phyloP scores from a whole-genome alignment of 768 basidiomycete species.

The Trametes elegans region DNA sequence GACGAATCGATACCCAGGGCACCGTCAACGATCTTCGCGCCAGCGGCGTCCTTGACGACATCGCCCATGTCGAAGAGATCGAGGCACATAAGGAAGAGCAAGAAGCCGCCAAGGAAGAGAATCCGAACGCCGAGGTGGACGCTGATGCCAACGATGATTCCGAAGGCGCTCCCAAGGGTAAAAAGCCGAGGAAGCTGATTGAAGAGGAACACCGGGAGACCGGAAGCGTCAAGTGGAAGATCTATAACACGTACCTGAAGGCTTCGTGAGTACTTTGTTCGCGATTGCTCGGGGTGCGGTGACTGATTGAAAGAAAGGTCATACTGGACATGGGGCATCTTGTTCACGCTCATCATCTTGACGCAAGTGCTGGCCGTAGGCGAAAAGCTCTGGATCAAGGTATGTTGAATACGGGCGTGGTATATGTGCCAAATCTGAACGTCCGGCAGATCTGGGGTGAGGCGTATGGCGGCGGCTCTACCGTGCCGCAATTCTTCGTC shows the following conservation, averaged over 20 bases:
- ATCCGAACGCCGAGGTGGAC: constrained; percentile 29
- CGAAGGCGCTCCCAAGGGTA: constrained; percentile 29
- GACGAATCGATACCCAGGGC: constrained; percentile 76
- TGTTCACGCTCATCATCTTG: constrained; percentile 46
- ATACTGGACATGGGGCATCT: constrained; percentile 64
- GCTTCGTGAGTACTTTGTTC: constrained; percentile 54
- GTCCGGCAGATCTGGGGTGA: constrained; percentile 63
- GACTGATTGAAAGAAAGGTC: constrained; percentile 39
- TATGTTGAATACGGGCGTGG: constrained; percentile 24
- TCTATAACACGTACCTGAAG: constrained; percentile 61
- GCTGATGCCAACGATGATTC: constrained; percentile 26
- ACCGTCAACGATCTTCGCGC: constrained; percentile 60
- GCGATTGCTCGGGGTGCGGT: not conserved
- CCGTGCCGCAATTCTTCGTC: not conserved
- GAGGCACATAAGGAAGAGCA: constrained; percentile 46
- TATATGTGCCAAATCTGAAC: not conserved
- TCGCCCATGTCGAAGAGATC: constrained; percentile 52
- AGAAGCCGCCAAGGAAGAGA: constrained; percentile 16
- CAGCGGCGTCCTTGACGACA: constrained; percentile 58
- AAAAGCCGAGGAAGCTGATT: constrained; percentile 67
- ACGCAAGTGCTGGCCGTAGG: constrained; percentile 46
- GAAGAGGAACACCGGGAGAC: constrained; percentile 81
- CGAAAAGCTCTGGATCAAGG: constrained; percentile 78
- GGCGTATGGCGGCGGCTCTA: constrained; percentile 42
- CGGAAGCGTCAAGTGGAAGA: constrained; percentile 79